These are phyloP conservation scores for Termitomyces sp. DNA, from an alignment of 768 basidiomycete genomes.

Conservation along the genomic window DNA sequence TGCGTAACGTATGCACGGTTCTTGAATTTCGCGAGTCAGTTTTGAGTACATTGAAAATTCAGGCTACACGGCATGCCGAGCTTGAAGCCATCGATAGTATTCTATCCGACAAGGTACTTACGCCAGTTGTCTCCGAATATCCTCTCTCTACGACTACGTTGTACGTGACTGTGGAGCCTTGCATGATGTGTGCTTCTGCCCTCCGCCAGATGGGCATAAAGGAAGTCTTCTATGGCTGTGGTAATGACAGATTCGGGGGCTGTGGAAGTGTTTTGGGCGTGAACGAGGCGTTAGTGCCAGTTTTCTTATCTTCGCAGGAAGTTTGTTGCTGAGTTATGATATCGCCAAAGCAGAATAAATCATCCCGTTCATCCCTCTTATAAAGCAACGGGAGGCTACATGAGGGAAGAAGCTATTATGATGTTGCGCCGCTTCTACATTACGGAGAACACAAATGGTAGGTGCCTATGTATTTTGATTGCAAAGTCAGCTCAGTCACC, in stretches of 20 bases:
- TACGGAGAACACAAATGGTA: constrained; percentile 91
- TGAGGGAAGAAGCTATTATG: constrained; percentile 86
- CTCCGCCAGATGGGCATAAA: constrained; percentile 90
- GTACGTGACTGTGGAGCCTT: constrained; percentile 98
- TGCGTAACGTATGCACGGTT: constrained; percentile 67
- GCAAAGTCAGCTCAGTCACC: constrained; percentile 4
- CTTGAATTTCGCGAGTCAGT: background rate
- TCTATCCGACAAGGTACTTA: constrained; percentile 63
- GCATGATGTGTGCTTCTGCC: constrained; percentile 99
- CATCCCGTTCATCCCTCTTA: constrained; percentile 79
- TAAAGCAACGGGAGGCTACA: constrained; percentile 69
- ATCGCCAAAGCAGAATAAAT: constrained; percentile 39
- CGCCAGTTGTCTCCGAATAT: constrained; percentile 38
- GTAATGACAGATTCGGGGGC: constrained; percentile 95
- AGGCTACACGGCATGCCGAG: constrained; percentile 98
- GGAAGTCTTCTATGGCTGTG: constrained; percentile 89
- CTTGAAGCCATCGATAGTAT: constrained; percentile 98
- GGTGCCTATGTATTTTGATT: background rate
- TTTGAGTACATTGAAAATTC: constrained; percentile 5
- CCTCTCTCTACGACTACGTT: constrained; percentile 79
- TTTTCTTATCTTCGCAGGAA: background rate
- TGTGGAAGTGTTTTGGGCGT: constrained; percentile 93
- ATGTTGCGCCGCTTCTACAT: constrained; percentile 85
- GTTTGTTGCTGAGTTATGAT: background rate
- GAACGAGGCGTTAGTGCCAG: constrained; percentile 57